Evolutionary conservation across 2,329 filamentous ascomycete genomes (phyloP).

Genomic region (Mollisiaceae sp.): DNA sequence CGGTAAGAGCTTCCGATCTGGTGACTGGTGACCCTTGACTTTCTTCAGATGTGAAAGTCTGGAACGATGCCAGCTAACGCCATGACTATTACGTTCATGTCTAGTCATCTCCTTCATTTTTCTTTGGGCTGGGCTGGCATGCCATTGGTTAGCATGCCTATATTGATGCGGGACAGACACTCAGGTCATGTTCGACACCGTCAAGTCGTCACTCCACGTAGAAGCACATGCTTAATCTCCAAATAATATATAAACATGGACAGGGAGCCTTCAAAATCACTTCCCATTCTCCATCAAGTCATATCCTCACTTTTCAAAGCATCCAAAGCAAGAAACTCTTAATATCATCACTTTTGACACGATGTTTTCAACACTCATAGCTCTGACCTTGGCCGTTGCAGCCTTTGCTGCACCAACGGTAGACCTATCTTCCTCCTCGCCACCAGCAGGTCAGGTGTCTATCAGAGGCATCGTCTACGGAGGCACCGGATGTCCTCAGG

Average conservation of each 20-base stretch:
- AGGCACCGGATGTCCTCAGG: slow-evolving; percentile 33
- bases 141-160: slow-evolving; percentile 22
- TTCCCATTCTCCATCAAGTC: slow-evolving; percentile 9
- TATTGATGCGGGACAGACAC: slow-evolving; percentile 22
- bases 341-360: slow-evolving; percentile 12
- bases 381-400: slow-evolving; percentile 24
- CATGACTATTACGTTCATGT: slow-evolving; percentile 9
- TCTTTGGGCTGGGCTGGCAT: slow-evolving; percentile 27
- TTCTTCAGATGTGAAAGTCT: slow-evolving; percentile 16
- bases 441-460: slow-evolving; percentile 25
- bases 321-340: slow-evolving; percentile 2
- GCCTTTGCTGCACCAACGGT: slow-evolving; percentile 23
- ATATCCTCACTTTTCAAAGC: not conserved
- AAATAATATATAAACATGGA: slow-evolving; percentile 28
- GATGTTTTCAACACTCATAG: slow-evolving; percentile 27
- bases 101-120: slow-evolving; percentile 22
- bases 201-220: slow-evolving; percentile 17
- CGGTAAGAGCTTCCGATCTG: slow-evolving; percentile 19
- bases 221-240: slow-evolving; percentile 10
- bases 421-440: not conserved
- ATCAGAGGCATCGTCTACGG: slow-evolving; percentile 32
- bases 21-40: slow-evolving; percentile 28
- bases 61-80: slow-evolving; percentile 18
- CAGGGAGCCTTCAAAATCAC: slow-evolving; percentile 15
- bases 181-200: slow-evolving; percentile 19